phyloP scores from a whole-genome alignment of 2,329 filamentous ascomycete genomes.

The Camillea tinctor region DNA sequence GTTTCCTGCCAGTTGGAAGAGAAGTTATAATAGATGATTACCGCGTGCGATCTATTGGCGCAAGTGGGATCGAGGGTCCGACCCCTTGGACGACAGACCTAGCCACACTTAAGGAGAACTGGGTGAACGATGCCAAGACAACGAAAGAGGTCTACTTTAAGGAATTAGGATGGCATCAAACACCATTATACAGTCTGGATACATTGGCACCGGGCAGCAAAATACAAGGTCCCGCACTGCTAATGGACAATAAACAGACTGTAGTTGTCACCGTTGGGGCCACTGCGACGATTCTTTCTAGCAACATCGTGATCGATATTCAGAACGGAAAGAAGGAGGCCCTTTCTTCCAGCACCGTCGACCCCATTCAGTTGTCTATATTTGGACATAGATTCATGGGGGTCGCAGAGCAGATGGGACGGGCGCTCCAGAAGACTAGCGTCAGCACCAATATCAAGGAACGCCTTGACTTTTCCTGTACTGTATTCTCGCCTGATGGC shows the following conservation, averaged over 20 bases:
- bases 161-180: slow-evolving; percentile 67
- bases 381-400: slow-evolving; percentile 84
- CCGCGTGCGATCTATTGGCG: slow-evolving; percentile 6
- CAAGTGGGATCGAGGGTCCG: slow-evolving; percentile 1
- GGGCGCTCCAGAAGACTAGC: slow-evolving; percentile 75
- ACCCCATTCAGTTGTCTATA: slow-evolving; percentile 75
- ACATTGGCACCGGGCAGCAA: slow-evolving; percentile 70
- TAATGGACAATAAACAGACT: slow-evolving; percentile 86
- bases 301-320: slow-evolving; percentile 86
- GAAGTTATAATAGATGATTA: slow-evolving; percentile 9
- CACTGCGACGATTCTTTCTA: slow-evolving; percentile 74
- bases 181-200: slow-evolving; percentile 79
- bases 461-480: slow-evolving; percentile 79
- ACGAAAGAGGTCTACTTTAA: slow-evolving; percentile 83
- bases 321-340: slow-evolving; percentile 48
- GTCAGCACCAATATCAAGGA: slow-evolving; percentile 82
- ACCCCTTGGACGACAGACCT: slow-evolving; percentile 82
- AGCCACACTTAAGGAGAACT: slow-evolving; percentile 59
- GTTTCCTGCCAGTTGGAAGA: slow-evolving; percentile 66
- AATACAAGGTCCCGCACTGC: slow-evolving; percentile 76
- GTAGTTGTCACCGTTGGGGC: slow-evolving; percentile 83
- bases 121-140: slow-evolving; percentile 56
- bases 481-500: slow-evolving; percentile 75
- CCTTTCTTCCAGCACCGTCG: slow-evolving; percentile 49
- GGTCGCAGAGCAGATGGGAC: slow-evolving; percentile 82